Evolutionary conservation across 768 basidiomycete genomes (phyloP).

Genomic region (Mrakia frigida): DNA sequence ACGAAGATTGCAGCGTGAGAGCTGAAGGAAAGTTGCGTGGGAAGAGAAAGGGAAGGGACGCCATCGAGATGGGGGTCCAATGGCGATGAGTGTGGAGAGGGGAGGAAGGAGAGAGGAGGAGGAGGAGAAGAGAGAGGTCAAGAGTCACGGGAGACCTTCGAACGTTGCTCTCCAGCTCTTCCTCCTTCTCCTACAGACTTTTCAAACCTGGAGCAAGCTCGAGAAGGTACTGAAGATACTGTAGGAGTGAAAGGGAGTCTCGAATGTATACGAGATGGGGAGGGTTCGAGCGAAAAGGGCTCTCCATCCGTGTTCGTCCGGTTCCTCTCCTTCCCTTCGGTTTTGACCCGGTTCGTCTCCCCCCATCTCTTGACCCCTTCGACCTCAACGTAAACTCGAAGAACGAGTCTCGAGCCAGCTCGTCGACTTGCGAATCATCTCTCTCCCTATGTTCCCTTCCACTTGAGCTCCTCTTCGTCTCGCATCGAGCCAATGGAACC

Average conservation of each 20-base stretch:
- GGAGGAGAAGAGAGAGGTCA: neutral
- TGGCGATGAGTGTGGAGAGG: neutral
- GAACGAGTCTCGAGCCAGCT: neutral
- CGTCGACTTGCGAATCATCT: too few species aligned
- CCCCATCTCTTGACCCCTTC: neutral
- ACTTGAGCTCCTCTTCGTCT: neutral
- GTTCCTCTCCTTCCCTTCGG: neutral
- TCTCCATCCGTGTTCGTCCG: neutral
- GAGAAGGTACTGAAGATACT: too few species aligned
- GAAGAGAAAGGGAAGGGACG: neutral
- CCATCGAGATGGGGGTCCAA: neutral
- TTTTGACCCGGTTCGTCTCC: neutral
- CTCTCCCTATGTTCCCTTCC: neutral
- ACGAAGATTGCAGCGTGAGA: too few species aligned
- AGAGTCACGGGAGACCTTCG: neutral
- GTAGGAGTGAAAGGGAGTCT: too few species aligned
- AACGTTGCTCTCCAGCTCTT: neutral
- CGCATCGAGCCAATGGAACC: slow-evolving; percentile 1
- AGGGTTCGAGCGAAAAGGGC: too few species aligned
- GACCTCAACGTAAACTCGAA: too few species aligned
- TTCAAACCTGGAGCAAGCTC: too few species aligned
- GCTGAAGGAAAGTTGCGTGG: neutral
- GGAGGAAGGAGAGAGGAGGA: neutral
- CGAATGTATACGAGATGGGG: too few species aligned
- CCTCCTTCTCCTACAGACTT: neutral